phyloP scores from a whole-genome alignment of 2,329 filamentous ascomycete genomes.

The Clonostachys rhizophaga region DNA sequence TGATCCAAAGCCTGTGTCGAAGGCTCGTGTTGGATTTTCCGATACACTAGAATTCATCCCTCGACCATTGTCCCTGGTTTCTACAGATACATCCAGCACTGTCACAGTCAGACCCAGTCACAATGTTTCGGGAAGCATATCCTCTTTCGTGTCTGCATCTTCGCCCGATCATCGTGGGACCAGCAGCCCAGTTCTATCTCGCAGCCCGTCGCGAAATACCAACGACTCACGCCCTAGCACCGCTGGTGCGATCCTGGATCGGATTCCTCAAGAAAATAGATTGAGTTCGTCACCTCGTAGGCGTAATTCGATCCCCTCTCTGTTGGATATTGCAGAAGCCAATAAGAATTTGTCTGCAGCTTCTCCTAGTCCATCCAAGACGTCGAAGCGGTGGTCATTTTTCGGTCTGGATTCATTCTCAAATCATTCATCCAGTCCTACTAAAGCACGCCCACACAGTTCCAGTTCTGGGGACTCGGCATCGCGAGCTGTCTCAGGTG shows the following conservation, averaged over 20 bases:
- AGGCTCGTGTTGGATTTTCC: constrained; percentile 74
- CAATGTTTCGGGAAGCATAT: constrained; percentile 74
- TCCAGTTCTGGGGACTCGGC: constrained; percentile 36
- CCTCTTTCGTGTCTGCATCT: constrained; percentile 65
- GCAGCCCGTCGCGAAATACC: constrained; percentile 33
- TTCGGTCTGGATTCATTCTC: constrained; percentile 54
- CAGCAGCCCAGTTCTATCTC: constrained; percentile 23
- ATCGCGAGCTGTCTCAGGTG: constrained; percentile 15
- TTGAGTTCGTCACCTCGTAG: constrained; percentile 34
- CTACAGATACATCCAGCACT: constrained; percentile 78
- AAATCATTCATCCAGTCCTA: constrained; percentile 34
- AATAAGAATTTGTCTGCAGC: constrained; percentile 21
- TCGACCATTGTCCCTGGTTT: constrained; percentile 77
- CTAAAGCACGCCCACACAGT: constrained; percentile 40
- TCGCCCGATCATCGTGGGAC: constrained; percentile 33
- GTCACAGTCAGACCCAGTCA: constrained; percentile 65
- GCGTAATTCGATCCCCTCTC: constrained; percentile 55
- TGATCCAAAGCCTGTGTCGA: constrained; percentile 28
- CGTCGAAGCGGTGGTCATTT: constrained; percentile 57
- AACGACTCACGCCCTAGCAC: constrained; percentile 59
- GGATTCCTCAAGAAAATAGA: constrained; percentile 13
- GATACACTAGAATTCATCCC: constrained; percentile 81
- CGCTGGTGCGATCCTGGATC: constrained; percentile 65
- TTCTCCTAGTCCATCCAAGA: constrained; percentile 43
- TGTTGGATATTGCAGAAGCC: constrained; percentile 35